Evolutionary conservation across 345 rosid genomes (phyloP).

Genomic region (Populus deltoides): DNA sequence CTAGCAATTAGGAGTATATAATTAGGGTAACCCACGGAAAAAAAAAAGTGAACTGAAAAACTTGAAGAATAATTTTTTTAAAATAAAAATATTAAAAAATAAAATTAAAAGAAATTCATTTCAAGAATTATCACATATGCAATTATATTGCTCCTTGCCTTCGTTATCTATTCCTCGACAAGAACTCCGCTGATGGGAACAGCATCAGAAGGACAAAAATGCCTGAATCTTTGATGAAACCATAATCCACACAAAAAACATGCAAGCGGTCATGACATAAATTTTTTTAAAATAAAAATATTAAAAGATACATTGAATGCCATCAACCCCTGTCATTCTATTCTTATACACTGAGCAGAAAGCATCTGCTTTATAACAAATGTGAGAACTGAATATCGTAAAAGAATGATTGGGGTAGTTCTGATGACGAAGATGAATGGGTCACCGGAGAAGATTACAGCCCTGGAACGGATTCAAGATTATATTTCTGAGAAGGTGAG

Average conservation of each 20-base stretch:
- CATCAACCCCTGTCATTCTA: not conserved
- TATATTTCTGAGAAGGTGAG: slow-evolving; percentile 55
- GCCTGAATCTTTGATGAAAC: not conserved
- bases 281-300: no score
- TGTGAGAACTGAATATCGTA: not conserved
- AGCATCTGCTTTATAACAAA: slow-evolving; percentile 2
- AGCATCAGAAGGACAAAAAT: not conserved
- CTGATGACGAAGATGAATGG: not conserved
- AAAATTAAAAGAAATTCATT: not conserved
- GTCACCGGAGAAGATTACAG: slow-evolving; percentile 41
- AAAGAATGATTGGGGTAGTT: slow-evolving; percentile 18
- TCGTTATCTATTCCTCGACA: not conserved
- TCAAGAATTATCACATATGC: not conserved
- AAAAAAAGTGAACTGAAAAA: no score
- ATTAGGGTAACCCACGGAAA: no score
- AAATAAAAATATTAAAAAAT: no score
- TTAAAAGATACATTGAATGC: not conserved
- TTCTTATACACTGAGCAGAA: not conserved
- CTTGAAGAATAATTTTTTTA: no score
- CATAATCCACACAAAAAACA: not conserved
- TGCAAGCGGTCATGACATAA: not conserved
- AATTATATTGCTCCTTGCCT: not conserved
- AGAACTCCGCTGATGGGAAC: not conserved
- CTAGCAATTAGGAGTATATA: no score
- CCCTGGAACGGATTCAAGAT: slow-evolving; percentile 91